Percentiles rank a stretch among this genome's conserved stretches.
These are phyloP conservation scores for Rugonectria rugulosa DNA, from an alignment of 2,329 filamentous ascomycete genomes.

Conservation along the genomic window DNA sequence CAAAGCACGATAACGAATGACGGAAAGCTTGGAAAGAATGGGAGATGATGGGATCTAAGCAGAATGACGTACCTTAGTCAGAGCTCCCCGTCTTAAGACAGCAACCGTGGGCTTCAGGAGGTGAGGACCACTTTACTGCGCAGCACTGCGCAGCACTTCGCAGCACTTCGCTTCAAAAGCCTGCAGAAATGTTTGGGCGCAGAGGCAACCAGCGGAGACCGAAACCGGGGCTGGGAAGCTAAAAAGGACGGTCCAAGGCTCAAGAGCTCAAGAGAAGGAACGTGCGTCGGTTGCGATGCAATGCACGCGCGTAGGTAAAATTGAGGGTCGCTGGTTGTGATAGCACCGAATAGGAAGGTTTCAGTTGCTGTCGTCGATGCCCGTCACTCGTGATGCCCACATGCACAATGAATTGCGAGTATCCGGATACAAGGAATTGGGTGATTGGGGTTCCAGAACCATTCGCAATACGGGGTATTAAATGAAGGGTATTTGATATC, in stretches of 20 bases:
- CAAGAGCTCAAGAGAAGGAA: not conserved
- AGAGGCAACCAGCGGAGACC: conserved; percentile 8
- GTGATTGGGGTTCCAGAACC: not conserved
- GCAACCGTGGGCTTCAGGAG: too few relatives aligned
- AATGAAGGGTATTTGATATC: too few relatives aligned
- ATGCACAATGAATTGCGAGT: not conserved
- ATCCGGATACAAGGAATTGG: not conserved
- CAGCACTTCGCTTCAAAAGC: too few relatives aligned
- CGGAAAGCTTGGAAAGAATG: not conserved
- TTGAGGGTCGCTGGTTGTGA: not conserved
- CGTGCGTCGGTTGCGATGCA: not conserved
- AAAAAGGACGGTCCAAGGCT: too few relatives aligned
- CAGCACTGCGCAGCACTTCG: too few relatives aligned
- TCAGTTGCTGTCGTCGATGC: not conserved
- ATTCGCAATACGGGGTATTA: too few relatives aligned
- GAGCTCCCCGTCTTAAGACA: too few relatives aligned
- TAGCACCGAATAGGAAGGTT: not conserved
- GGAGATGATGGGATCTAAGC: not conserved
- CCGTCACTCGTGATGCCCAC: not conserved
- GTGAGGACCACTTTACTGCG: too few relatives aligned
- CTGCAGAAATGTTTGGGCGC: not conserved
- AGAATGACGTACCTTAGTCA: conserved; percentile 13
- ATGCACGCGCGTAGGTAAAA: not conserved
- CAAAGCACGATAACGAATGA: conserved; percentile 3
- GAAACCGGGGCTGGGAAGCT: conserved; percentile 12